Evolutionary conservation across 2,329 filamentous ascomycete species (phyloP), one percentile per base, ranked within the genome.

Genomic region (Sporothrix inflata): DNA sequence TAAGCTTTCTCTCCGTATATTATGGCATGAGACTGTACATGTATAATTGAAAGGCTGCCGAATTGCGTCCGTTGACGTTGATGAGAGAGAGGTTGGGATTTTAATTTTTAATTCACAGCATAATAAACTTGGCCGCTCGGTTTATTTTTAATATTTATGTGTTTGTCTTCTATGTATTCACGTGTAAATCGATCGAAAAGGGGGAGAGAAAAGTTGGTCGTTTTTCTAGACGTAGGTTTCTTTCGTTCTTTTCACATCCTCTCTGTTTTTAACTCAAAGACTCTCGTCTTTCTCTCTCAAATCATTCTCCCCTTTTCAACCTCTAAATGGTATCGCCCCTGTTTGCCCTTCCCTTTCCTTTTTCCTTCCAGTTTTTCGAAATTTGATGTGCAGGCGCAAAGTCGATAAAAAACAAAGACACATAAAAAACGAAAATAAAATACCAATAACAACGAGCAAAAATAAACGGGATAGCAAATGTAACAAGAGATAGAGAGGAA

Each of bases 321-420:
- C 61, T 68, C 67, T 68, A 66, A 51, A 21, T 53, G 57, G 61
- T 72, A 55, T 70, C 60, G 24, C 71, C 71, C 40, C 66, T n/a
- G 19, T 19, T 24, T 40, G 47, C 30, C 53, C 34, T 53, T 53
- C 40, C 66, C 40, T 42, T 53, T 30, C 69, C n/a, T 21, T 67
- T 67, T 68, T 60, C 65, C 65, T 67, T 51, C 65, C 65, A 38
- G 27, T 47, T 70, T 70, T 60, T 38, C 51, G 19, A 27, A 45
- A 38, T 42, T 47, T 55, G 24, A 47, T 38, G 24, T 42, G 55
- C 30, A 63, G 24, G 30, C 45, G 24, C 21, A 71, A 65, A 55
- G 27, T 40, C 11, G n/a, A 66, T 8, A 47, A 61, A 38, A 45
- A 30, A 27, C 24, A 61, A 45, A 34, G 21, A 14, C 7, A 51